These are phyloP conservation scores for Ceriops tagal DNA, from an alignment of 345 rosid species.

Conservation along the genomic window DNA sequence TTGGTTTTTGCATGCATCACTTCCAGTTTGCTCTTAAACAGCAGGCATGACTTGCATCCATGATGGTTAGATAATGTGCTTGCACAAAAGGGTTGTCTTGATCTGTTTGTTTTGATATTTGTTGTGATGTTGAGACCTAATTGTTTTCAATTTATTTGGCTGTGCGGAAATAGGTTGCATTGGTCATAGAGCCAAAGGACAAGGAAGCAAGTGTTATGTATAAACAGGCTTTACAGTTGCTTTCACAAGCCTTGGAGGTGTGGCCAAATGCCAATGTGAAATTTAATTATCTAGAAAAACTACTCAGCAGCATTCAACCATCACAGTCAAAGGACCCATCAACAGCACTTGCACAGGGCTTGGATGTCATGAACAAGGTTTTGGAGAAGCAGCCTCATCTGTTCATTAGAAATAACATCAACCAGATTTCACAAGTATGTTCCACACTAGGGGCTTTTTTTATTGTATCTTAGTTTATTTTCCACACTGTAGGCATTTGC, in stretches of 20 bases:
- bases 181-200: conserved; percentile 99
- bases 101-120: neutral
- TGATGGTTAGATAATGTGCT: neutral
- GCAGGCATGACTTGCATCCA: neutral
- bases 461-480: no score
- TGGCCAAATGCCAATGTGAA: conserved; percentile 98
- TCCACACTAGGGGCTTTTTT: neutral
- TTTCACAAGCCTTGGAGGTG: conserved; percentile 94
- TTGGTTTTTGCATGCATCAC: no score
- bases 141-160: conserved; percentile 1
- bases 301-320: conserved; percentile 79
- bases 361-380: conserved; percentile 99
- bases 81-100: neutral
- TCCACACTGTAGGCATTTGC: conserved; percentile 1
- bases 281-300: conserved; percentile 92
- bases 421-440: conserved; percentile 87
- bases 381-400: conserved; percentile 95
- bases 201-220: conserved; percentile 90
- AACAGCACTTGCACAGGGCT: conserved; percentile 94
- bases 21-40: neutral
- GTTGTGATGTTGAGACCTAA: neutral
- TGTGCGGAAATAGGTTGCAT: conserved; percentile 69
- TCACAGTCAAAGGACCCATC: conserved; percentile 97
- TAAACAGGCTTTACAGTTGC: conserved; percentile 86
- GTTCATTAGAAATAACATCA: conserved; percentile 84